phyloP scores from a whole-genome alignment of 805 yeast genomes.

The Yarrowia alimentaria region DNA sequence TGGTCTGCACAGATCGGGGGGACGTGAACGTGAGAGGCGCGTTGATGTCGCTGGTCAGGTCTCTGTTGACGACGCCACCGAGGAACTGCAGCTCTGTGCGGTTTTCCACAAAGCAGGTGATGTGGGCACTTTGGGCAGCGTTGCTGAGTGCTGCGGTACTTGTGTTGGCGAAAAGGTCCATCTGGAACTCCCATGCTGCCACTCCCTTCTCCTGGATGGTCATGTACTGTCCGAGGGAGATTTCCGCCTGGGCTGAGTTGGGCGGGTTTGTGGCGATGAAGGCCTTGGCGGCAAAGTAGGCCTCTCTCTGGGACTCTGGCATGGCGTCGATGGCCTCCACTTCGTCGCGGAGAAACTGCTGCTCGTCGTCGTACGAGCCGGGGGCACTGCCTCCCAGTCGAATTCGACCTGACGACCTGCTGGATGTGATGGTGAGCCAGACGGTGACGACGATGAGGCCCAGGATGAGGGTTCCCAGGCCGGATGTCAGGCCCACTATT shows the following conservation, averaged over 20 bases:
- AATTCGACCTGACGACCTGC: constrained; percentile 14
- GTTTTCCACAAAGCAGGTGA: constrained; percentile 54
- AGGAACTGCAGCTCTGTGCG: constrained; percentile 53
- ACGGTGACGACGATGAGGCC: constrained; percentile 36
- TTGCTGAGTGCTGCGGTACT: constrained; percentile 27
- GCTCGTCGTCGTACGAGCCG: constrained; percentile 64
- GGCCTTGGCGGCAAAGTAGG: constrained; percentile 61
- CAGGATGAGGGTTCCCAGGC: constrained; percentile 42
- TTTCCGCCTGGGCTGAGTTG: constrained; percentile 44
- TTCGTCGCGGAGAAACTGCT: constrained; percentile 58
- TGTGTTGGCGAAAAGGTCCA: constrained; percentile 47
- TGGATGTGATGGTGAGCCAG: constrained; percentile 40
- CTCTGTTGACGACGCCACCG: constrained; percentile 55
- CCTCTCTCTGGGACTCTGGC: constrained; percentile 50
- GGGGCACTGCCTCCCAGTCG: constrained; percentile 39
- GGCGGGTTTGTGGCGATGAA: constrained; percentile 47
- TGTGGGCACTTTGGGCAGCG: constrained; percentile 24
- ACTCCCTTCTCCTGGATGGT: constrained; percentile 84
- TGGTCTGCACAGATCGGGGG: constrained; percentile 54
- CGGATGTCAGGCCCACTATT: constrained; percentile 42
- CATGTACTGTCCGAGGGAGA: constrained; percentile 56
- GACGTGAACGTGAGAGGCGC: constrained; percentile 13
- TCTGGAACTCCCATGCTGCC: constrained; percentile 80
- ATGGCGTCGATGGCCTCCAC: constrained; percentile 64
- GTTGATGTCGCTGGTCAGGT: not conserved